Percentiles rank a stretch among this genome's conserved stretches.
Conservation (phyloP, 805 yeast species). For the Vanderwaltozyma tropicalis region DNA sequence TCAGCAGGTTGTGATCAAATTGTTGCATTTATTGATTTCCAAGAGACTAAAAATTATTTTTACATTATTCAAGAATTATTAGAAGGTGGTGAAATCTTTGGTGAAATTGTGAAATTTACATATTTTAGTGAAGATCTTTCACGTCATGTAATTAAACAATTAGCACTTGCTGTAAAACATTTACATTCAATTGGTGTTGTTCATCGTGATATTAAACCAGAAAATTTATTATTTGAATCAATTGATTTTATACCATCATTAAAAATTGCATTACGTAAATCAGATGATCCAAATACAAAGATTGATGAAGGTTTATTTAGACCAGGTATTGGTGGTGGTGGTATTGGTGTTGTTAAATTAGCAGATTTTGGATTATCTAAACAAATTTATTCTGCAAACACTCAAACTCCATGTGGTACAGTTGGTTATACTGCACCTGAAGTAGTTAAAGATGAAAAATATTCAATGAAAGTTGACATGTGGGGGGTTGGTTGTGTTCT, state of each 20-base stretch:
- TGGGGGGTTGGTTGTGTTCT: constrained; percentile 98
- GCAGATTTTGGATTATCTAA: constrained; percentile 96
- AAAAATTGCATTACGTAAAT: constrained; percentile 35
- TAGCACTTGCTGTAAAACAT: constrained; percentile 54
- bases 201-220: constrained; percentile 78
- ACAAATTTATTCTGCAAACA: constrained; percentile 75
- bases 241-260: constrained; percentile 39
- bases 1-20: constrained; percentile 43
- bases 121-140: constrained; percentile 56
- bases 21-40: constrained; percentile 53
- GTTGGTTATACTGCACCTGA: constrained; percentile 99
- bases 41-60: constrained; percentile 50
- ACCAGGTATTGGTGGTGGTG: constrained; percentile 83
- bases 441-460: constrained; percentile 85
- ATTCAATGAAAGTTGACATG: constrained; percentile 92
- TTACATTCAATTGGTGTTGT: constrained; percentile 70
- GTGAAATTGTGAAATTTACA: constrained; percentile 55
- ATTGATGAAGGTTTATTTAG: constrained; percentile 79
- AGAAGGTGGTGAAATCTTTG: constrained; percentile 69
- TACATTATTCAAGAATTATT: constrained; percentile 65
- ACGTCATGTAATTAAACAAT: constrained; percentile 53
- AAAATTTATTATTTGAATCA: constrained; percentile 57
- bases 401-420: constrained; percentile 97
- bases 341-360: constrained; percentile 77
- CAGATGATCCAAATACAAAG: constrained; percentile 61